Evolutionary conservation across 805 yeast genomes (phyloP).

Genomic region (Monosporozyma solicola): DNA sequence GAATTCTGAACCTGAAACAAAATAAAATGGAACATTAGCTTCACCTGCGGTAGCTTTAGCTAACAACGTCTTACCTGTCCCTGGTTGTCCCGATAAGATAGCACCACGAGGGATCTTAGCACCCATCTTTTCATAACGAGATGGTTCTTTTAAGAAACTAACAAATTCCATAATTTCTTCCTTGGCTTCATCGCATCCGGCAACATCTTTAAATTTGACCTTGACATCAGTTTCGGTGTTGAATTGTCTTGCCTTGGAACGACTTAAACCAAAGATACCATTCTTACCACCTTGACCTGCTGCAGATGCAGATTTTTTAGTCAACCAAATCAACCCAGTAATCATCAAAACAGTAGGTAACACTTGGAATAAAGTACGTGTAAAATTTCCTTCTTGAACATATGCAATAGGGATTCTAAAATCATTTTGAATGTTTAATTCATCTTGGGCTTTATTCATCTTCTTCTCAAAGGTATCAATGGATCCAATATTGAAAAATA

Average conservation of each 20-base stretch:
- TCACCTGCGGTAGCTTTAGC: slow-evolving; percentile 99
- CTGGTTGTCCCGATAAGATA: slow-evolving; percentile 95
- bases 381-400: slow-evolving; percentile 58
- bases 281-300: slow-evolving; percentile 46
- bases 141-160: slow-evolving; percentile 81
- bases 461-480: slow-evolving; percentile 80
- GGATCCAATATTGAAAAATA: slow-evolving; percentile 75
- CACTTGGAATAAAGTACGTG: slow-evolving; percentile 58
- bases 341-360: slow-evolving; percentile 84
- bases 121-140: slow-evolving; percentile 83
- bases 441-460: slow-evolving; percentile 66
- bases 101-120: slow-evolving; percentile 99
- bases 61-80: slow-evolving; percentile 94
- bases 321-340: slow-evolving; percentile 81
- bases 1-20: slow-evolving; percentile 95
- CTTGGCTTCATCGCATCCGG: slow-evolving; percentile 95
- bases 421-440: slow-evolving; percentile 48
- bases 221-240: slow-evolving; percentile 88
- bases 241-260: slow-evolving; percentile 83
- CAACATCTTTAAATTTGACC: slow-evolving; percentile 86
- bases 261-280: slow-evolving; percentile 84
- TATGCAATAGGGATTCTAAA: slow-evolving; percentile 78
- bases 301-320: slow-evolving; percentile 47
- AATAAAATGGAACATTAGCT: slow-evolving; percentile 93
- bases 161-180: slow-evolving; percentile 98